Conservation (phyloP, 2,329 filamentous ascomycete species). For the Laburnicola sp. region DNA sequence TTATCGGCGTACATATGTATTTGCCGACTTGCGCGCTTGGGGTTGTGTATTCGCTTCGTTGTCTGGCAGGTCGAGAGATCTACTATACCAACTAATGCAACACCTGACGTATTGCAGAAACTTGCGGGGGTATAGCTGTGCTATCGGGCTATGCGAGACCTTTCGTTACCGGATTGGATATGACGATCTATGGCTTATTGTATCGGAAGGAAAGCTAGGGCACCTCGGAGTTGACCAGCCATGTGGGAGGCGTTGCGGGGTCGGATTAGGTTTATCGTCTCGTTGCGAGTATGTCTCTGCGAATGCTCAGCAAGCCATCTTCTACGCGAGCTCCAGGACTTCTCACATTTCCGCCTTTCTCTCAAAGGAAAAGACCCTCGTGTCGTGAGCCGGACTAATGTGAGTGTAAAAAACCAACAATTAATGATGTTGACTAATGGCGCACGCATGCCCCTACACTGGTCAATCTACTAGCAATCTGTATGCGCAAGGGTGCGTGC, state of each 20-base stretch:
- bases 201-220: not conserved
- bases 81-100: too few relatives aligned
- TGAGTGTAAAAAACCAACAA: too few relatives aligned
- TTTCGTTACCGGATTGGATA: not conserved
- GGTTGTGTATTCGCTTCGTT: too few relatives aligned
- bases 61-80: too few relatives aligned
- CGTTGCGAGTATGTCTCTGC: not conserved
- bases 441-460: constrained; percentile 21
- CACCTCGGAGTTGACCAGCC: not conserved
- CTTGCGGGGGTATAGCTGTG: not conserved
- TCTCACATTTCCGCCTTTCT: constrained; percentile 1
- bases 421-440: constrained; percentile 20
- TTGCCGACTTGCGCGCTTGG: too few relatives aligned
- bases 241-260: not conserved
- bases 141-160: not conserved
- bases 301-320: constrained; percentile 3
- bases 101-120: too few relatives aligned
- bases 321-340: too few relatives aligned
- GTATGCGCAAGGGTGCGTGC: constrained; percentile 14
- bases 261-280: constrained; percentile 2
- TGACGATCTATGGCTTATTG: not conserved
- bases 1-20: too few relatives aligned
- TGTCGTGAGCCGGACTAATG: constrained; percentile 10
- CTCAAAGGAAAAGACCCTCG: not conserved
- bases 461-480: constrained; percentile 13